phyloP scores from a whole-genome alignment of 108 stramenopile species.

The Phaeodactylum tricornutum region DNA sequence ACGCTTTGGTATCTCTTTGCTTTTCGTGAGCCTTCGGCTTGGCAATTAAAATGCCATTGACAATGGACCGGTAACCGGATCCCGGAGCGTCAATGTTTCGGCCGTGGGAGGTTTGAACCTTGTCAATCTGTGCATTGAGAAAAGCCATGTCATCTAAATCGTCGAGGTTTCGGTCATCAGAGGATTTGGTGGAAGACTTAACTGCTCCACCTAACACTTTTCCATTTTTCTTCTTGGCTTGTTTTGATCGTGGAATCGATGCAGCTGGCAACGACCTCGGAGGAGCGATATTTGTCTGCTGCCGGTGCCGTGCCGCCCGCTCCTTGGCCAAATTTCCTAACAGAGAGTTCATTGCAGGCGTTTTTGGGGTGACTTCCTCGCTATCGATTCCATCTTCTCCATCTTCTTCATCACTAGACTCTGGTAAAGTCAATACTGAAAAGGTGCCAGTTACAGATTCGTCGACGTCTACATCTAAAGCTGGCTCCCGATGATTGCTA shows the following conservation, averaged over 20 bases:
- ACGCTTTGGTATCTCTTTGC: constrained; percentile 34
- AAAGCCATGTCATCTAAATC: constrained; percentile 82
- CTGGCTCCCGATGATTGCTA: too few relatives aligned
- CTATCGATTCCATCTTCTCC: background rate
- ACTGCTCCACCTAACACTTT: constrained; percentile 32
- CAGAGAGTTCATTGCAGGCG: constrained; percentile 14
- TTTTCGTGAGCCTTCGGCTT: constrained; percentile 29
- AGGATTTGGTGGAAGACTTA: constrained; percentile 3
- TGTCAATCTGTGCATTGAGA: constrained; percentile 68
- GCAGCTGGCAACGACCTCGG: background rate
- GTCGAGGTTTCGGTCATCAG: constrained; percentile 23
- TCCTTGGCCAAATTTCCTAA: constrained; percentile 53
- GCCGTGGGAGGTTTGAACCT: constrained; percentile 71
- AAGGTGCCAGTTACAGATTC: background rate
- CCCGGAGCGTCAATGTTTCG: constrained; percentile 56
- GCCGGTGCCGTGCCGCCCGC: constrained; percentile 29
- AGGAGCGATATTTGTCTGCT: constrained; percentile 6
- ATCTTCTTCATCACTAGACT: background rate
- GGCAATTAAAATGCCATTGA: constrained; percentile 68
- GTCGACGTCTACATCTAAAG: background rate
- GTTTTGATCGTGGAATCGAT: too few relatives aligned
- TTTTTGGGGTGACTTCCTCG: background rate
- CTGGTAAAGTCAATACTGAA: background rate
- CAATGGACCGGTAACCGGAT: constrained; percentile 47
- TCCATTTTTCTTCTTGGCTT: constrained; percentile 39